Evolutionary conservation across 257 asterid genomes (phyloP).

Genomic region (Rauvolfia tetraphylla): DNA sequence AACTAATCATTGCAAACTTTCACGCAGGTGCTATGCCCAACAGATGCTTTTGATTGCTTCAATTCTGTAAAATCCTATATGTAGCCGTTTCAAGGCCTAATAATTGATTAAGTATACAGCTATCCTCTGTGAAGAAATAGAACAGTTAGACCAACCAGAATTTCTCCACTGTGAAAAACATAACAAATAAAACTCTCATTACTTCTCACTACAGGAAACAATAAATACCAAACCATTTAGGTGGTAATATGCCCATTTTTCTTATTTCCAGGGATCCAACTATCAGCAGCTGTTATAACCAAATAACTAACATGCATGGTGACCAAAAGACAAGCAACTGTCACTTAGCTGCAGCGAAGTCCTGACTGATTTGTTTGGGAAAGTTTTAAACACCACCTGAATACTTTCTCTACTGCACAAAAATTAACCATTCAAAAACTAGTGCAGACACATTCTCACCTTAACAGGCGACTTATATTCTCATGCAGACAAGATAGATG

Average conservation of each 20-base stretch:
- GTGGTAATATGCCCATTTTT: background rate
- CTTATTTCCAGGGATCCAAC: background rate
- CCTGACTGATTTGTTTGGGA: background rate
- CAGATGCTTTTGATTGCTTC: background rate
- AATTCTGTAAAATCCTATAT: background rate
- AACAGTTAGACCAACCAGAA: background rate
- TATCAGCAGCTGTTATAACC: background rate
- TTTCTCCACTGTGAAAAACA: background rate
- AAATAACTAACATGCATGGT: background rate
- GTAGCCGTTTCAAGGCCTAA: background rate
- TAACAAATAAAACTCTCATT: conserved; percentile 1
- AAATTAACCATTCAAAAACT: background rate
- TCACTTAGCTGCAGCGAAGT: background rate
- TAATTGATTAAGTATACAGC: background rate
- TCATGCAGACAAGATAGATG: background rate
- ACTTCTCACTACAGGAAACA: background rate
- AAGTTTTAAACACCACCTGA: background rate
- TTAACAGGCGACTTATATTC: background rate
- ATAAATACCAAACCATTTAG: background rate
- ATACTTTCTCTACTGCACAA: background rate
- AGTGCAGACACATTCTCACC: background rate
- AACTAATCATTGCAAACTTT: background rate
- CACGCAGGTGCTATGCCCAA: background rate
- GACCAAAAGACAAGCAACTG: background rate
- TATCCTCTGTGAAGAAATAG: background rate